Base-by-base conservation (phyloP, 441 rosid genomes). In the Sinapis alba region DNA sequence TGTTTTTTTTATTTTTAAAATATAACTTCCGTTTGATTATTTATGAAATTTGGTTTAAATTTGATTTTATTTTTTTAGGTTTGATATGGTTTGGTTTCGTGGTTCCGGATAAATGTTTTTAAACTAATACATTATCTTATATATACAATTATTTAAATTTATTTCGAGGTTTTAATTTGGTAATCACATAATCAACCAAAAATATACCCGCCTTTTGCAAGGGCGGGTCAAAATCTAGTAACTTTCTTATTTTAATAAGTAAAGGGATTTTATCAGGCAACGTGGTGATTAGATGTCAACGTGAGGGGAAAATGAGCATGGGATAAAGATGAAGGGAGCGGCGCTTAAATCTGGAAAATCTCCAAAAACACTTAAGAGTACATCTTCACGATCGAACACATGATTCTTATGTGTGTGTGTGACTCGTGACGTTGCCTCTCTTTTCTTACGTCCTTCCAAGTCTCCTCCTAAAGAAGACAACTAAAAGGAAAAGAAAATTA, bases 371-470 rank as follows among this genome's bases (percentile, higher is more conserved):
- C 50, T 10, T 11, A 60, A 18, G 24, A 65, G 26, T 71, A 47
- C 57, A 24, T 30, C 38, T 64, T 65, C 58, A 59, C 12, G 74
- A 53, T 34, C 60, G 47, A 28, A 72, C 77, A 66, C 73, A 69
- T 72, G 76, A 77, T 65, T 59, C 72, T 71, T 77, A 27, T 77
- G 76, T 71, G 58, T 27, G 62, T 18, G 56, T 51, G 56, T 51
- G 30, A 10, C 76, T 71, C 80, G 80, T 77, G 80, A 77, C 80
- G 65, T 47, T 77, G 76, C 80, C 80, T 71, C 80, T 65, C 75
- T 61, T 76, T 69, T 69, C 65, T 61, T n/a, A 38, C 36, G 53
- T n/a, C 62, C 62, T 67, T 65, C 72, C 57, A 58, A 56, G 57
- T 64, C 75, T 63, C 60, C 24, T 56, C 27, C 47, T 18, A 45